phyloP scores from a whole-genome alignment of 2,329 filamentous ascomycete species.

The Ceratocystis alfenasii region DNA sequence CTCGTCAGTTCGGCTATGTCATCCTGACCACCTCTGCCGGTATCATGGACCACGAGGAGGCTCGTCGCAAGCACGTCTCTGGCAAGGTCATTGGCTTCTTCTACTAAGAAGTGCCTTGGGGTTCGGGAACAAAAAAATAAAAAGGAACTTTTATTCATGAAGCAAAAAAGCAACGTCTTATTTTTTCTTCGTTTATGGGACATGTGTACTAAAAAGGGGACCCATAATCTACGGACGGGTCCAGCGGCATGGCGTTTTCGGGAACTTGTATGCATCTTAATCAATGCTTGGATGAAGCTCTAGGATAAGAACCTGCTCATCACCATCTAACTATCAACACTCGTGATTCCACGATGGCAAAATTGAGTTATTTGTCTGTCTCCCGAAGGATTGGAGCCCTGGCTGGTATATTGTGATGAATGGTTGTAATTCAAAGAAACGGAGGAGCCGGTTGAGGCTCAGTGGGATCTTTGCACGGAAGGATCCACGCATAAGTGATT shows the following conservation, averaged over 20 bases:
- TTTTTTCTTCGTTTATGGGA: slow-evolving; percentile 13
- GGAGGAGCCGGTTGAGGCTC: not conserved
- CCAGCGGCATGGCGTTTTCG: slow-evolving; percentile 6
- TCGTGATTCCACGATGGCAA: not conserved
- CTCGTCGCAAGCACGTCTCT: slow-evolving; percentile 94
- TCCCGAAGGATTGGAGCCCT: not conserved
- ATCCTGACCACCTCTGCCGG: slow-evolving; percentile 97
- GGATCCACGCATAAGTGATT: not conserved
- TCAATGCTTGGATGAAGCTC: slow-evolving; percentile 8
- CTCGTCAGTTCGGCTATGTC: slow-evolving; percentile 99
- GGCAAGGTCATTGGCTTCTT: slow-evolving; percentile 99
- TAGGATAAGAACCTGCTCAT: not conserved
- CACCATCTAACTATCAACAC: not conserved
- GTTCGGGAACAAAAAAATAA: slow-evolving; percentile 23
- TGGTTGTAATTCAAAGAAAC: no score
- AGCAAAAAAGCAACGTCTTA: slow-evolving; percentile 16
- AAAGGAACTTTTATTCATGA: slow-evolving; percentile 22
- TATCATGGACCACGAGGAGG: slow-evolving; percentile 99
- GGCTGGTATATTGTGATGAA: no score
- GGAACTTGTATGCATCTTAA: slow-evolving; percentile 7
- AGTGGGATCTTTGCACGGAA: not conserved
- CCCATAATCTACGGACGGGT: not conserved
- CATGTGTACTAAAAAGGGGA: not conserved
- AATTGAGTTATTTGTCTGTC: not conserved
- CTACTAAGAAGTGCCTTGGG: slow-evolving; percentile 52